Evolutionary conservation across 1,284 basidiomycete genomes (phyloP).

Genomic region (Neolentinus lepideus): DNA sequence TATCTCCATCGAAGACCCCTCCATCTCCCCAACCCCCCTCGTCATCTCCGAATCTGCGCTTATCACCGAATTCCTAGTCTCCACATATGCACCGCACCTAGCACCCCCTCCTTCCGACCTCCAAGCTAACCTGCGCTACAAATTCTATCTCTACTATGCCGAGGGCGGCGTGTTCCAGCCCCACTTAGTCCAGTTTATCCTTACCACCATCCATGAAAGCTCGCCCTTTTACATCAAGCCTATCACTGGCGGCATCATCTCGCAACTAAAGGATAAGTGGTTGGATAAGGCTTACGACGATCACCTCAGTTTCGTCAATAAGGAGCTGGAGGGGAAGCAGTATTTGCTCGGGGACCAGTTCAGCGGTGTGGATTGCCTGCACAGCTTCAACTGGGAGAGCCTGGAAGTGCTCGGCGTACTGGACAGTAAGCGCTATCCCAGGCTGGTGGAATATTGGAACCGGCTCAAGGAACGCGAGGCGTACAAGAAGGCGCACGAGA

Average conservation of each 20-base stretch:
- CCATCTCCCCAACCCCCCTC: neutral
- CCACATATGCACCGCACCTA: neutral
- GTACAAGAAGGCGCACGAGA: neutral
- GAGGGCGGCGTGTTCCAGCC: constrained; percentile 1
- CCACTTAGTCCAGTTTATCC: neutral
- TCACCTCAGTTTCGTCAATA: neutral
- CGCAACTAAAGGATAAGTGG: neutral
- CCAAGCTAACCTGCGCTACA: neutral
- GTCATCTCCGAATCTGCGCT: neutral
- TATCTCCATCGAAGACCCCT: neutral
- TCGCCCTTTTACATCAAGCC: constrained; percentile 1
- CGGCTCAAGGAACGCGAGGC: neutral
- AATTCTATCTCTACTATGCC: neutral
- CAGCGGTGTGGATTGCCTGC: neutral
- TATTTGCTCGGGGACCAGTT: neutral
- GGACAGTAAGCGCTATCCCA: neutral
- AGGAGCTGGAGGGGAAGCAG: neutral
- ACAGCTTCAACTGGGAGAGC: constrained; percentile 1
- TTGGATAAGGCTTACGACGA: neutral
- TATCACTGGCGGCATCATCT: neutral
- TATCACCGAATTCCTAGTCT: neutral
- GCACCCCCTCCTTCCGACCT: neutral
- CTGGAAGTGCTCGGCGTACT: neutral
- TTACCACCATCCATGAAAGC: neutral
- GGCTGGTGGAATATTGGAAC: neutral